These are phyloP conservation scores for Fraxinus albicans DNA, from an alignment of 305 asterid species.

Conservation along the genomic window DNA sequence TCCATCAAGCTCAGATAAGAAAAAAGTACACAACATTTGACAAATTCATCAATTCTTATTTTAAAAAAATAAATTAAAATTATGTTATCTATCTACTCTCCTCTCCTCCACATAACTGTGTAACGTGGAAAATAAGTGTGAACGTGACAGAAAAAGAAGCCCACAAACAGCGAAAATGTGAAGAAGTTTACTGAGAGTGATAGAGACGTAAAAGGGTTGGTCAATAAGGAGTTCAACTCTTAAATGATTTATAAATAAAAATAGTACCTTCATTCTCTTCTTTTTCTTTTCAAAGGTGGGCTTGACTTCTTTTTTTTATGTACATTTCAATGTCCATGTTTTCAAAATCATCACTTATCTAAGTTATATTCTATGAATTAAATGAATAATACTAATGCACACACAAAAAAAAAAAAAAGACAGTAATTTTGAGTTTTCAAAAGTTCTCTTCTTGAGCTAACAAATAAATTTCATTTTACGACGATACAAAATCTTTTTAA, in stretches of 20 bases:
- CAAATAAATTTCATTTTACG: background rate
- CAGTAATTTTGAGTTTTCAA: background rate
- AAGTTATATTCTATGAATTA: background rate
- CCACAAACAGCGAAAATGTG: background rate
- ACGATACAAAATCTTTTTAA: too few relatives aligned
- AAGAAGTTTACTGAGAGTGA: background rate
- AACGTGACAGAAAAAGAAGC: constrained; percentile 24
- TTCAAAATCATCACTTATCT: background rate
- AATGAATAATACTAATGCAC: background rate
- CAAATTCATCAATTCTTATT: background rate
- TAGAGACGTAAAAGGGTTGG: constrained; percentile 17
- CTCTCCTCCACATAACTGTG: background rate
- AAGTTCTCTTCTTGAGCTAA: too few relatives aligned
- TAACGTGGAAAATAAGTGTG: constrained; percentile 58
- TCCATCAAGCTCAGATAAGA: background rate
- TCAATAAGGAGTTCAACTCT: constrained; percentile 21
- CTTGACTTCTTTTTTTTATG: constrained; percentile 41
- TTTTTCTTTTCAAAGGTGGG: constrained; percentile 33
- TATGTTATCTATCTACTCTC: background rate
- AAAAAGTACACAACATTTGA: background rate
- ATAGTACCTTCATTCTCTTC: background rate
- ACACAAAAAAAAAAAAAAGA: background rate
- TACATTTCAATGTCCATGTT: background rate
- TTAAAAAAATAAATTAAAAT: background rate
- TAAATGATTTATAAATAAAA: background rate